Evolutionary conservation across 139 green algal species (phyloP).

Genomic region (Chlorella vulgaris): DNA sequence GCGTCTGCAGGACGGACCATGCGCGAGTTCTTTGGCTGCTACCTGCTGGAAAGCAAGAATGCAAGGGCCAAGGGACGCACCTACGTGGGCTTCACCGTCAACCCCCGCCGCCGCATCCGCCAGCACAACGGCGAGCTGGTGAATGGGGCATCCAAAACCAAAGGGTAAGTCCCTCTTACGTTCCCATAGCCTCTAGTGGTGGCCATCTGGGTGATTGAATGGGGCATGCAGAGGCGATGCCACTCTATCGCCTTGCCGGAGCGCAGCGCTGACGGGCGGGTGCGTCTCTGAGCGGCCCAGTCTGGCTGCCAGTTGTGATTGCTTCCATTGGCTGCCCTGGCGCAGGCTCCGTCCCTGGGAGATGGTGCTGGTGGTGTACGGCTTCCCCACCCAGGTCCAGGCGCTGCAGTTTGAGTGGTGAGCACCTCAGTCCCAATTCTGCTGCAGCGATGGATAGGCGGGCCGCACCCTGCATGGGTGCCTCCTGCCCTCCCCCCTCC

Average conservation of each 20-base stretch:
- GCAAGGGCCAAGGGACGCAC: conserved; percentile 42
- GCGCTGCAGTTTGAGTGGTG: conserved; percentile 97
- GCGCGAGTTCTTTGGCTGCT: conserved; percentile 60
- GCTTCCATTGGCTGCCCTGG: too few relatives aligned
- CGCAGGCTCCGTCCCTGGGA: conserved; percentile 84
- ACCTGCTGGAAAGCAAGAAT: conserved; percentile 52
- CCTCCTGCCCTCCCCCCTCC: too few relatives aligned
- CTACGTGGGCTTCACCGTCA: conserved; percentile 87
- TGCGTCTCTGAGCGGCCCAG: too few relatives aligned
- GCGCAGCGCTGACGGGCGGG: too few relatives aligned
- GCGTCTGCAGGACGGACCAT: conserved; percentile 29
- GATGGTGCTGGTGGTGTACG: conserved; percentile 93
- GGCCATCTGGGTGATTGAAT: neutral
- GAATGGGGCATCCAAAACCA: conserved; percentile 76
- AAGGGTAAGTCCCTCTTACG: conserved; percentile 43
- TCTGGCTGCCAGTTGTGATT: too few relatives aligned
- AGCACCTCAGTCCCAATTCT: too few relatives aligned
- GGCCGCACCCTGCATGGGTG: too few relatives aligned
- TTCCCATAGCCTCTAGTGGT: neutral
- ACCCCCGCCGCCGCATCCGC: conserved; percentile 81
- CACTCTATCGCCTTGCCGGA: too few relatives aligned
- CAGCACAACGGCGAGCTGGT: conserved; percentile 94
- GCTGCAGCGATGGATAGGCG: too few relatives aligned
- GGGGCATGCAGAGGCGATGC: neutral
- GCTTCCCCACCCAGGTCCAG: conserved; percentile 80